Conservation (phyloP, 192 early-diverging fungal species). For the Spizellomyces punctatus region DNA sequence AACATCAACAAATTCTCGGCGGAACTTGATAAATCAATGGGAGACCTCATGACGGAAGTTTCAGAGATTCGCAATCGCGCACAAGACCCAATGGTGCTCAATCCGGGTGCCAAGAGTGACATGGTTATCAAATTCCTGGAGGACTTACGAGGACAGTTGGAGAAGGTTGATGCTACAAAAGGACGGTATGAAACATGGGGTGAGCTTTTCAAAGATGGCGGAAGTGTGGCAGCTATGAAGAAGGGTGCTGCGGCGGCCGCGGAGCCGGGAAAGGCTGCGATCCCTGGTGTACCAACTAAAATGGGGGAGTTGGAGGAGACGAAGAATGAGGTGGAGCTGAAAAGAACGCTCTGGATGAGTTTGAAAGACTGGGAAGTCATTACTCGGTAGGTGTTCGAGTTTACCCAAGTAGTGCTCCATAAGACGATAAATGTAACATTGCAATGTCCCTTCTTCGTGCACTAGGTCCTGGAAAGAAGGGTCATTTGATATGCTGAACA, state of each 20-base stretch:
- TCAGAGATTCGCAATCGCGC: slow-evolving; percentile 58
- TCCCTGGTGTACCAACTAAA: slow-evolving; percentile 22
- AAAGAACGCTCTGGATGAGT: slow-evolving; percentile 58
- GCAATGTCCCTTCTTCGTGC: slow-evolving; percentile 7
- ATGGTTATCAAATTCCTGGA: slow-evolving; percentile 56
- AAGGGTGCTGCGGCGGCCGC: slow-evolving; percentile 25
- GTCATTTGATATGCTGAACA: slow-evolving; percentile 56
- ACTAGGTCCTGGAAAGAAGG: slow-evolving; percentile 42
- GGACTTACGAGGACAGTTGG: slow-evolving; percentile 44
- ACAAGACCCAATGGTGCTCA: slow-evolving; percentile 65
- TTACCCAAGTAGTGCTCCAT: slow-evolving; percentile 1
- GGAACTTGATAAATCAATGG: slow-evolving; percentile 52
- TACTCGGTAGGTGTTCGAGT: slow-evolving; percentile 38
- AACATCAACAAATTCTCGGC: slow-evolving; percentile 54
- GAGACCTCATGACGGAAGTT: slow-evolving; percentile 56
- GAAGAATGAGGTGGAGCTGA: slow-evolving; percentile 56
- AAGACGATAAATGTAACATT: slow-evolving; percentile 4
- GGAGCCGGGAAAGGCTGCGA: slow-evolving; percentile 13
- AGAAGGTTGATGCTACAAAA: slow-evolving; percentile 48
- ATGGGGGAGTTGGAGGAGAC: slow-evolving; percentile 59
- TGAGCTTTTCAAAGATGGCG: slow-evolving; percentile 57
- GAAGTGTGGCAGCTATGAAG: slow-evolving; percentile 28
- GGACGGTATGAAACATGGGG: slow-evolving; percentile 53
- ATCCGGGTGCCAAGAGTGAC: slow-evolving; percentile 47
- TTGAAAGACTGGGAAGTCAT: slow-evolving; percentile 60